phyloP scores from a whole-genome alignment of 345 rosid genomes.

The Dipteronia dyeriana region DNA sequence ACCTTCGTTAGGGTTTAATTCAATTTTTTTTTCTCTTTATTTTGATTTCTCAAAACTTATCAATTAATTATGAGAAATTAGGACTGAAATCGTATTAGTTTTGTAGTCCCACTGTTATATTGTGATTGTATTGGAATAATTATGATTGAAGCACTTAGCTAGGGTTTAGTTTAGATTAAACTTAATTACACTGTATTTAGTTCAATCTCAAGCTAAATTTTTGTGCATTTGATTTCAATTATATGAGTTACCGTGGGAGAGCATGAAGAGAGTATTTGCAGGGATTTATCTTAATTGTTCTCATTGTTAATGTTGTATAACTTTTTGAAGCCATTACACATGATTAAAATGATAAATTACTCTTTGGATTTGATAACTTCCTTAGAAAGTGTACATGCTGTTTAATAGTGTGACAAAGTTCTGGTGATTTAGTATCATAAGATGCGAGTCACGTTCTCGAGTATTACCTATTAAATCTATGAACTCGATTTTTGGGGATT shows the following conservation, averaged over 20 bases:
- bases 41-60: neutral
- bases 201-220: neutral
- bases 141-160: neutral
- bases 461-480: neutral
- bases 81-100: neutral
- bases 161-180: neutral
- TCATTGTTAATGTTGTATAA: neutral
- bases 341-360: neutral
- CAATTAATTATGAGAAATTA: neutral
- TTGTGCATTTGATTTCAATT: neutral
- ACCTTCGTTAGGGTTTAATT: neutral
- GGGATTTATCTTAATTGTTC: neutral
- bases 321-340: neutral
- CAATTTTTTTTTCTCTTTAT: no score
- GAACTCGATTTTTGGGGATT: neutral
- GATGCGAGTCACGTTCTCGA: neutral
- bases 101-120: no score
- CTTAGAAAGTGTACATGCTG: neutral
- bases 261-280: neutral
- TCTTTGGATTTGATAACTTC: neutral
- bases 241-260: neutral
- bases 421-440: neutral
- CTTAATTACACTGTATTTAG: neutral
- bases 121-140: neutral
- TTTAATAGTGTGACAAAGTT: no score